phyloP scores from a whole-genome alignment of 177 flowering plant genomes.

The Vitis hybrid region DNA sequence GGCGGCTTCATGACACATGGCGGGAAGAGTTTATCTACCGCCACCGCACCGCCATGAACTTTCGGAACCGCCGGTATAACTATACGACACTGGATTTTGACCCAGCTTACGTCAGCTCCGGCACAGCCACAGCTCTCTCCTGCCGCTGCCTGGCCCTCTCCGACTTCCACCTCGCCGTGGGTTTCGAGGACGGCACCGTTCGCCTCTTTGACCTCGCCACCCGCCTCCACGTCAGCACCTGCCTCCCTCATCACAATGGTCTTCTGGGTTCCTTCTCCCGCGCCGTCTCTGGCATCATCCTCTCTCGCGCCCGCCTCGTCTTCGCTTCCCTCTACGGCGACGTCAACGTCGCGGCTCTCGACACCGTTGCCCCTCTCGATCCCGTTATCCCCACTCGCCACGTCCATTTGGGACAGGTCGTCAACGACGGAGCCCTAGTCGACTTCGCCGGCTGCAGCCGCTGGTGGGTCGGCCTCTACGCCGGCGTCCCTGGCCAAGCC shows the following conservation, averaged over 20 bases:
- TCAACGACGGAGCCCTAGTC: conserved; percentile 66
- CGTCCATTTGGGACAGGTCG: conserved; percentile 57
- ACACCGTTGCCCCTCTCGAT: conserved; percentile 14
- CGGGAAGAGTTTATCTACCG: conserved; percentile 60
- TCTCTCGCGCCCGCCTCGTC: conserved; percentile 34
- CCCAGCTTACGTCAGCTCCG: conserved; percentile 25
- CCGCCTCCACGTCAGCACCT: conserved; percentile 45
- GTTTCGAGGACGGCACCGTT: conserved; percentile 84
- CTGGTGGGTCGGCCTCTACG: conserved; percentile 91
- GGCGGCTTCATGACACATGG: conserved; percentile 54
- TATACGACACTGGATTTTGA: conserved; percentile 43
- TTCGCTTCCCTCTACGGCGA: conserved; percentile 85
- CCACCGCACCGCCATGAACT: conserved; percentile 64
- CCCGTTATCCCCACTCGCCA: conserved; percentile 30
- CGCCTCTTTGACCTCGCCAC: conserved; percentile 62
- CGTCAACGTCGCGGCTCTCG: conserved; percentile 50
- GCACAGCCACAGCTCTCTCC: conserved; percentile 18
- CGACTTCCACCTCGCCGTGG: conserved; percentile 68
- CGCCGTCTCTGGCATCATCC: conserved; percentile 74
- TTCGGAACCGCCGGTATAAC: conserved; percentile 31
- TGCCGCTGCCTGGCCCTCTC: conserved; percentile 85
- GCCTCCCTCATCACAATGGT: conserved; percentile 50
- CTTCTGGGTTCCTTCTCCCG: conserved; percentile 67
- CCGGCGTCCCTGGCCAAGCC: conserved; percentile 74
- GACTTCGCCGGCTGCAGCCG: conserved; percentile 64